These are phyloP conservation scores for Hemileccinum rubropunctum DNA, from an alignment of 768 basidiomycete genomes.

Conservation along the genomic window DNA sequence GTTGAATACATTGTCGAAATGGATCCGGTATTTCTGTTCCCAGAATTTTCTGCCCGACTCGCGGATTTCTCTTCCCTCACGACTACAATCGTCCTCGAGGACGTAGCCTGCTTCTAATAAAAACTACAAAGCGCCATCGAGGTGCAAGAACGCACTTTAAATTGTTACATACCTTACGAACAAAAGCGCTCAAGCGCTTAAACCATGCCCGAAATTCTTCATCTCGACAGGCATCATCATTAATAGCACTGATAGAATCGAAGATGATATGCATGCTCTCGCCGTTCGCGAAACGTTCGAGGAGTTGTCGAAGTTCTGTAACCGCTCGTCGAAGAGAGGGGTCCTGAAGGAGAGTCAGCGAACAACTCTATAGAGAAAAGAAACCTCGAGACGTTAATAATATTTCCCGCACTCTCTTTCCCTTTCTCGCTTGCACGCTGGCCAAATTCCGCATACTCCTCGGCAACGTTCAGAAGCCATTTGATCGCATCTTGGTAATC, in stretches of 20 bases:
- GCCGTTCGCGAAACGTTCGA: constrained; percentile 89
- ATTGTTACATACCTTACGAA: constrained; percentile 51
- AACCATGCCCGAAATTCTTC: constrained; percentile 77
- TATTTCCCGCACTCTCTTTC: constrained; percentile 22
- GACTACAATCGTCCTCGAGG: constrained; percentile 71
- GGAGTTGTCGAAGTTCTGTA: constrained; percentile 68
- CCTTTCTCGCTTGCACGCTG: constrained; percentile 36
- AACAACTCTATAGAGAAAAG: constrained; percentile 9
- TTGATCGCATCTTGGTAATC: constrained; percentile 81
- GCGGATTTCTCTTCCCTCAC: constrained; percentile 57
- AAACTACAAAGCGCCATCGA: constrained; percentile 36
- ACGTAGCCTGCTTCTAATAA: constrained; percentile 84
- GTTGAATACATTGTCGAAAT: constrained; percentile 81
- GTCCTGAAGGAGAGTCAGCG: constrained; percentile 38
- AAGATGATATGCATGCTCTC: constrained; percentile 63
- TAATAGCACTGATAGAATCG: constrained; percentile 67
- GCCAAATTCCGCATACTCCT: constrained; percentile 60
- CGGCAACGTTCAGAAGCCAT: constrained; percentile 67
- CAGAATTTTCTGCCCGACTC: constrained; percentile 79
- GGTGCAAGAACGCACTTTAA: neutral
- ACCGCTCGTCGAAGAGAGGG: constrained; percentile 54
- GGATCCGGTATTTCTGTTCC: constrained; percentile 63
- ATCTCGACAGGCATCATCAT: constrained; percentile 73
- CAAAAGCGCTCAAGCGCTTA: constrained; percentile 53
- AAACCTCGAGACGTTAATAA: constrained; percentile 12